Percentiles rank a stretch among this genome's conserved stretches.
These are phyloP conservation scores for Eragrostis nindensis DNA, from an alignment of 176 grass and related monocot species.

Conservation along the genomic window DNA sequence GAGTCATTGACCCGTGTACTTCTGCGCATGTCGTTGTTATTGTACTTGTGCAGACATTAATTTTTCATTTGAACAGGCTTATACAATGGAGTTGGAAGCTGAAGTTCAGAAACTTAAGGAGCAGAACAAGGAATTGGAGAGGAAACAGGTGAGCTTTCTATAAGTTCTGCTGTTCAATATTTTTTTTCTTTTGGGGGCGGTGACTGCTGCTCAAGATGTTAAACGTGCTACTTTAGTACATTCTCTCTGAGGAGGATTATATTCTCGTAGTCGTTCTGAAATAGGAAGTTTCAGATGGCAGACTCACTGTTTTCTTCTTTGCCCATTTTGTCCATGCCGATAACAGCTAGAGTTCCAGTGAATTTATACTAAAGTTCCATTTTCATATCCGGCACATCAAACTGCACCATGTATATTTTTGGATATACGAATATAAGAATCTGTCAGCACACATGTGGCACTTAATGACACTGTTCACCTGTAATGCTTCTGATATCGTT, in stretches of 20 bases:
- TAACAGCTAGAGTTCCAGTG: neutral
- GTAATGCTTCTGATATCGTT: neutral
- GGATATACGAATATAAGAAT: slow-evolving; percentile 25
- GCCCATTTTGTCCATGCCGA: slow-evolving; percentile 17
- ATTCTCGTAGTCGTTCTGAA: neutral
- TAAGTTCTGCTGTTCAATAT: neutral
- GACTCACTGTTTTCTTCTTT: slow-evolving; percentile 1
- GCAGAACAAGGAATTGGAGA: slow-evolving; percentile 63
- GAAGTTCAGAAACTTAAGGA: slow-evolving; percentile 89
- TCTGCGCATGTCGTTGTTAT: no score
- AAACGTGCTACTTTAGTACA: neutral
- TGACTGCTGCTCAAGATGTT: slow-evolving; percentile 18
- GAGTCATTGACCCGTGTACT: no score
- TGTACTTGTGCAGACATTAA: no score
- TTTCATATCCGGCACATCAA: neutral
- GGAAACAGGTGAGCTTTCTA: slow-evolving; percentile 68
- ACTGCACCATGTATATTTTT: slow-evolving; percentile 10
- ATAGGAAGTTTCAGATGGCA: slow-evolving; percentile 9
- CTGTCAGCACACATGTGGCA: neutral
- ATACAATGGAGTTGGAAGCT: slow-evolving; percentile 90
- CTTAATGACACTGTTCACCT: neutral
- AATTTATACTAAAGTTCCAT: neutral
- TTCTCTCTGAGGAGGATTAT: neutral
- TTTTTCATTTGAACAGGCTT: slow-evolving; percentile 61
- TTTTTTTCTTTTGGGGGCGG: no score